These are phyloP conservation scores for Elsinoe fawcettii DNA, from an alignment of 2,329 filamentous ascomycete genomes.

Conservation along the genomic window DNA sequence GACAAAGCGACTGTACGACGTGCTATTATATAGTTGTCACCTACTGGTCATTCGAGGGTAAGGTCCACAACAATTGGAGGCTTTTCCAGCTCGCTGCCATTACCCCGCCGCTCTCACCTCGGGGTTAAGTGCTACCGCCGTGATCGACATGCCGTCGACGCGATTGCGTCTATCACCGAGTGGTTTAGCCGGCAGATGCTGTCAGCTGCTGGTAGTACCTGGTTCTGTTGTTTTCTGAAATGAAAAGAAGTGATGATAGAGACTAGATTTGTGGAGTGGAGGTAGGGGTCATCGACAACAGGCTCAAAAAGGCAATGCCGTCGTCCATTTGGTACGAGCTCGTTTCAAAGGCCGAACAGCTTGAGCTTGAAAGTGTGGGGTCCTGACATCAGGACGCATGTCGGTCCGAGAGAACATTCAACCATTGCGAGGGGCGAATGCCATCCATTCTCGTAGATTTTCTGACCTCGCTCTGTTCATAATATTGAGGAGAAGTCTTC, in stretches of 20 bases:
- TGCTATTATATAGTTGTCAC: background rate
- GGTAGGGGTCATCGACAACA: background rate
- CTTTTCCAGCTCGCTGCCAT: background rate
- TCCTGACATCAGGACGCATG: slow-evolving; percentile 12
- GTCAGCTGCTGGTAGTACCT: background rate
- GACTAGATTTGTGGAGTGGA: too few relatives aligned
- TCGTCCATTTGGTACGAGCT: background rate
- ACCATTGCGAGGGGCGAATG: background rate
- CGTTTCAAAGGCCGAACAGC: background rate
- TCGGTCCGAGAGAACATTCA: slow-evolving; percentile 11
- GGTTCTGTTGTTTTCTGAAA: too few relatives aligned
- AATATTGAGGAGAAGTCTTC: too few relatives aligned
- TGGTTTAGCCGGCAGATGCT: background rate
- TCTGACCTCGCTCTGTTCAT: too few relatives aligned
- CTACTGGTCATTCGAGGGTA: background rate
- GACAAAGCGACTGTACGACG: background rate
- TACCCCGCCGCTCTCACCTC: background rate
- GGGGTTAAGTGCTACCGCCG: background rate
- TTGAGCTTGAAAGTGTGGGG: slow-evolving; percentile 5
- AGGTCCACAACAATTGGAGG: background rate
- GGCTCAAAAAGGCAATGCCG: background rate
- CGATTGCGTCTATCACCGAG: background rate
- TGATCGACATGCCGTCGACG: background rate
- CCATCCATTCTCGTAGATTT: too few relatives aligned
- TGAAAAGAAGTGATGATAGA: too few relatives aligned